These are phyloP conservation scores for Eucalyptus coolabah DNA, from an alignment of 345 rosid species.

Conservation along the genomic window DNA sequence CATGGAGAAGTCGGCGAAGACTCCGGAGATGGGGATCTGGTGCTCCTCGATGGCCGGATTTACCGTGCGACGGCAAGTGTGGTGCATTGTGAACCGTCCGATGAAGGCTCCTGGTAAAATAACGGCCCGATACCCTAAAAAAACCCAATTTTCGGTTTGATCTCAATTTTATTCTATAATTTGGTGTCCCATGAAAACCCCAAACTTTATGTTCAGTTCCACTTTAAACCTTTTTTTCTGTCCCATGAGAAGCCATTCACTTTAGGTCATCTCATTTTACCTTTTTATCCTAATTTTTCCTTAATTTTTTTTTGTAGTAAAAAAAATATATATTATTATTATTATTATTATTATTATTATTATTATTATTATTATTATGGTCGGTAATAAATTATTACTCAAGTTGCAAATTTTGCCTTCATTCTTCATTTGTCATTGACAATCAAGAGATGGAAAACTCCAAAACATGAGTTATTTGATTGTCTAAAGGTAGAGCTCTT, in stretches of 20 bases:
- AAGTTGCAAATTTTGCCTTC: background rate
- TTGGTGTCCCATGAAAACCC: background rate
- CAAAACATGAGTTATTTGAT: background rate
- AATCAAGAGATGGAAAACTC: background rate
- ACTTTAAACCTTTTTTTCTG: background rate
- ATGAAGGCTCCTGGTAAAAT: background rate
- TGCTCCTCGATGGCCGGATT: background rate
- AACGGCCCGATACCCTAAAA: background rate
- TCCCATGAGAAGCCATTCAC: background rate
- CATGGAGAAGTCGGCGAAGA: background rate
- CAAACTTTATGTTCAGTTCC: background rate
- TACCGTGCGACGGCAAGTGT: background rate
- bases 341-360: too few relatives aligned
- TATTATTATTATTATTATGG: too few relatives aligned
- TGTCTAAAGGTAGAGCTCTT: rapidly evolving
- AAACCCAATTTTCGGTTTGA: too few relatives aligned
- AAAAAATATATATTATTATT: too few relatives aligned
- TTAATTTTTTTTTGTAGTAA: background rate
- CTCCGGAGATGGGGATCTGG: background rate
- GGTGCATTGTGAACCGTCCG: background rate
- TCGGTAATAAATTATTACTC: too few relatives aligned
- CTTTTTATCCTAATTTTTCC: background rate
- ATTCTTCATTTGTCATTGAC: background rate
- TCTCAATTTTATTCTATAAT: too few relatives aligned
- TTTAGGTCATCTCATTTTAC: background rate